Evolutionary conservation across 1,284 basidiomycete species (phyloP).

Genomic region (Peniophora sp.): DNA sequence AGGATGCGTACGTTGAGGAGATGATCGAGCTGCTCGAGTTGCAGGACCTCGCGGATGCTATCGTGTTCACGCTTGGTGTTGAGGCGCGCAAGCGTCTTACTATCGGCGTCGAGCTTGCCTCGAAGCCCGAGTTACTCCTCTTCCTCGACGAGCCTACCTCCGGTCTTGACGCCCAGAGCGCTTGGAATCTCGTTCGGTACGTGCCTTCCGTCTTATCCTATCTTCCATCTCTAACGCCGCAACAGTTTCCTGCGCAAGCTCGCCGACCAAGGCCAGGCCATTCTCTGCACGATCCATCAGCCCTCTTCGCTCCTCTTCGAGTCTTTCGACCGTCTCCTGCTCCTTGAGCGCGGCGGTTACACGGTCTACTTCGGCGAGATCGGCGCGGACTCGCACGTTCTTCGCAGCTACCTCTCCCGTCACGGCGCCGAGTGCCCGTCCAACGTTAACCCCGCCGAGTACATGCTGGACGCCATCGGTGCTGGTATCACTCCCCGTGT

Average conservation of each 20-base stretch:
- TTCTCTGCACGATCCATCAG: slow-evolving; percentile 69
- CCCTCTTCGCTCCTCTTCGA: slow-evolving; percentile 61
- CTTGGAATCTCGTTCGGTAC: slow-evolving; percentile 81
- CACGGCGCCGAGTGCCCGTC: slow-evolving; percentile 58
- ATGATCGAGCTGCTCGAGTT: slow-evolving; percentile 67
- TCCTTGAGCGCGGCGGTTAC: slow-evolving; percentile 60
- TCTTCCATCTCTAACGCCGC: slow-evolving; percentile 83
- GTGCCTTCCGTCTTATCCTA: too few relatives aligned
- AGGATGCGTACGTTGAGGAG: slow-evolving; percentile 74
- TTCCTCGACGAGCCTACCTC: slow-evolving; percentile 60
- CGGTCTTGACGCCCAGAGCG: slow-evolving; percentile 65
- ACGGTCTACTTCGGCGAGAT: slow-evolving; percentile 78
- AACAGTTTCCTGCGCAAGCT: slow-evolving; percentile 67
- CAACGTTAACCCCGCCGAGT: slow-evolving; percentile 43
- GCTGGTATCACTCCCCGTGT: slow-evolving; percentile 61
- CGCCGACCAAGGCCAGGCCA: slow-evolving; percentile 68
- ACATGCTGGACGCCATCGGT: slow-evolving; percentile 67
- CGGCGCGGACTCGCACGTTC: slow-evolving; percentile 51
- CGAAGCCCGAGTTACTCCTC: slow-evolving; percentile 75
- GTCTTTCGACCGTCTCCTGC: slow-evolving; percentile 68
- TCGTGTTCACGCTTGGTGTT: slow-evolving; percentile 57
- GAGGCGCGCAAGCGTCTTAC: slow-evolving; percentile 84
- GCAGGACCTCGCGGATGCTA: slow-evolving; percentile 54
- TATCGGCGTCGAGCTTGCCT: slow-evolving; percentile 84
- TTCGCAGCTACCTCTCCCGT: slow-evolving; percentile 65